A percentile compares a stretch with the other conserved stretches of the same genome.
Conservation (phyloP, 1,284 basidiomycete species). For the Rhodotorula sp. region DNA sequence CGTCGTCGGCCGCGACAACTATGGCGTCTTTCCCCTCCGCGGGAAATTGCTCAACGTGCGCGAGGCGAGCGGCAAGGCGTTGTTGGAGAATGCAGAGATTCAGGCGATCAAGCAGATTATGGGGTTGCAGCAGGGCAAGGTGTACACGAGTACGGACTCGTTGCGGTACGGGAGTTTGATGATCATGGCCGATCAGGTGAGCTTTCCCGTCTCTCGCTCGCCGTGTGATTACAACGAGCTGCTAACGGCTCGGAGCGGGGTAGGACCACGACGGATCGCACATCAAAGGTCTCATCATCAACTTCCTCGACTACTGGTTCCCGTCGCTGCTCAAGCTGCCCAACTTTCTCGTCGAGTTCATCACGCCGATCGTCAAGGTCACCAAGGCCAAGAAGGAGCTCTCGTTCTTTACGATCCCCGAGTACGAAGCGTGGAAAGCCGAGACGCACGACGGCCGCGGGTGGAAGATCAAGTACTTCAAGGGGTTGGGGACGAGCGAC, state of each 20-base stretch:
- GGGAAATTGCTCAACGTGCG: slow-evolving; percentile 98
- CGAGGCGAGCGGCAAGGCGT: slow-evolving; percentile 91
- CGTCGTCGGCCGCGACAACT: slow-evolving; percentile 94
- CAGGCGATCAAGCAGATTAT: slow-evolving; percentile 98
- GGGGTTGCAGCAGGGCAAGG: slow-evolving; percentile 90
- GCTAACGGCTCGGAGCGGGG: background rate
- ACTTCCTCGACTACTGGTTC: slow-evolving; percentile 96
- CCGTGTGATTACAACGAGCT: slow-evolving; percentile 37
- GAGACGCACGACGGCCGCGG: slow-evolving; percentile 73
- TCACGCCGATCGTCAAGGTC: slow-evolving; percentile 94
- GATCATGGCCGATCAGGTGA: slow-evolving; percentile 99
- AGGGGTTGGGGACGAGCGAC: slow-evolving; percentile 95
- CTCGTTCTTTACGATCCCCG: slow-evolving; percentile 96
- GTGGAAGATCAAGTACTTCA: slow-evolving; percentile 95
- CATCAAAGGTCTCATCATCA: slow-evolving; percentile 98
- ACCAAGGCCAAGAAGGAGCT: slow-evolving; percentile 76
- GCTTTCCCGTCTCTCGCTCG: slow-evolving; percentile 18
- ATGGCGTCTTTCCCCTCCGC: slow-evolving; percentile 95
- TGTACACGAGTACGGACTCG: slow-evolving; percentile 69
- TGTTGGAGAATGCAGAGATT: slow-evolving; percentile 98
- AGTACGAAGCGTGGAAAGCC: slow-evolving; percentile 92
- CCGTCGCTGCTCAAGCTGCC: slow-evolving; percentile 90
- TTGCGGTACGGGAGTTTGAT: slow-evolving; percentile 94
- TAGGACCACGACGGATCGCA: slow-evolving; percentile 99
- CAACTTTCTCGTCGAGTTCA: slow-evolving; percentile 95